These are phyloP conservation scores for Ganoderma boninense DNA, from an alignment of 1,284 basidiomycete genomes.

Conservation along the genomic window DNA sequence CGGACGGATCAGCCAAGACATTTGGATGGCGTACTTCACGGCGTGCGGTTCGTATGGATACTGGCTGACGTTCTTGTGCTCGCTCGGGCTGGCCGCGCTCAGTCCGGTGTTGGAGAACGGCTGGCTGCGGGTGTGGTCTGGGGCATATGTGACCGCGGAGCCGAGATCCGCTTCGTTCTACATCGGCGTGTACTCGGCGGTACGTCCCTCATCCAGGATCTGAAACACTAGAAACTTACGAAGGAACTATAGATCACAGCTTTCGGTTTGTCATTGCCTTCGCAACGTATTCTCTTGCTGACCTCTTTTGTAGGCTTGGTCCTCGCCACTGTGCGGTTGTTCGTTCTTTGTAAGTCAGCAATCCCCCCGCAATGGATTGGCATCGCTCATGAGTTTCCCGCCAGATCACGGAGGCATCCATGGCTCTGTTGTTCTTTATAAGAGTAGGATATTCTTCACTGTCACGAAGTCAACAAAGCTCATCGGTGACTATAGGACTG, in stretches of 20 bases:
- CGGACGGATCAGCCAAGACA: slow-evolving; percentile 79
- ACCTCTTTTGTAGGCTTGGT: slow-evolving; percentile 56
- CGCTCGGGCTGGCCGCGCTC: slow-evolving; percentile 71
- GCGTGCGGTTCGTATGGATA: slow-evolving; percentile 74
- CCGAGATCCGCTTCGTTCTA: slow-evolving; percentile 73
- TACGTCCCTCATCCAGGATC: slow-evolving; percentile 42
- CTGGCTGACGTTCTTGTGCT: slow-evolving; percentile 74
- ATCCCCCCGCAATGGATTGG: no score
- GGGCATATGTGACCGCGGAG: slow-evolving; percentile 48
- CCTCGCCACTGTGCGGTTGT: slow-evolving; percentile 71
- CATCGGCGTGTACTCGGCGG: slow-evolving; percentile 78
- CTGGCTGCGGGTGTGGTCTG: slow-evolving; percentile 85
- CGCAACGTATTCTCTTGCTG: background rate
- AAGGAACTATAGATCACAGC: slow-evolving; percentile 20
- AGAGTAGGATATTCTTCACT: slow-evolving; percentile 52
- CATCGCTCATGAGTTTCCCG: background rate
- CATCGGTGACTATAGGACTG: slow-evolving; percentile 54
- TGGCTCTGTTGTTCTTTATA: slow-evolving; percentile 76
- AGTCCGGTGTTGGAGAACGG: slow-evolving; percentile 85
- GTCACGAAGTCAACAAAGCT: no score
- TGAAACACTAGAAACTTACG: background rate
- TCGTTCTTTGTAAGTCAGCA: slow-evolving; percentile 62
- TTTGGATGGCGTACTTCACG: slow-evolving; percentile 85
- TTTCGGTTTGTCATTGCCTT: slow-evolving; percentile 24
- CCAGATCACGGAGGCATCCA: slow-evolving; percentile 74